Evolutionary conservation across 352 stramenopile species (phyloP).

Genomic region (Globisporangium splendens): DNA sequence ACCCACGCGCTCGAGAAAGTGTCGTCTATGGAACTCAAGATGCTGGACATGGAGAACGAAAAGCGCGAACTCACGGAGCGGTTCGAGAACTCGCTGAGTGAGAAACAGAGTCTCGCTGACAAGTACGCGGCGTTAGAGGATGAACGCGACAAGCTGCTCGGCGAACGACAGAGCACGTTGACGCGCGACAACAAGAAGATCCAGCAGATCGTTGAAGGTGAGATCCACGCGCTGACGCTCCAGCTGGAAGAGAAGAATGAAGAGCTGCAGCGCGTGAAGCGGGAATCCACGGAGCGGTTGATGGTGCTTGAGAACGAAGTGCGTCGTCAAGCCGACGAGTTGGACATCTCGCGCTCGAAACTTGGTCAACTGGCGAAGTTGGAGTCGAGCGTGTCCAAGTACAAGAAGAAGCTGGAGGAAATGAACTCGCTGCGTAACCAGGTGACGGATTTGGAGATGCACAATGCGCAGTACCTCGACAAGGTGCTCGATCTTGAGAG

Average conservation of each 20-base stretch:
- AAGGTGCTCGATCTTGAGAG: slow-evolving; percentile 84
- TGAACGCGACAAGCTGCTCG: slow-evolving; percentile 67
- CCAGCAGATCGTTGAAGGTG: slow-evolving; percentile 80
- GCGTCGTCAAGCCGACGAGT: slow-evolving; percentile 77
- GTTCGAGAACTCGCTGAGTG: slow-evolving; percentile 52
- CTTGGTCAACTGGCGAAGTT: slow-evolving; percentile 75
- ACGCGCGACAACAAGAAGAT: slow-evolving; percentile 87
- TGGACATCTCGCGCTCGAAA: slow-evolving; percentile 87
- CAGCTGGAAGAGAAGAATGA: slow-evolving; percentile 79
- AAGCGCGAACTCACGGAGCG: slow-evolving; percentile 73
- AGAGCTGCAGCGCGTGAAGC: slow-evolving; percentile 66
- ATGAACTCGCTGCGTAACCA: slow-evolving; percentile 77
- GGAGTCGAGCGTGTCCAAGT: slow-evolving; percentile 76
- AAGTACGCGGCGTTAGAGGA: slow-evolving; percentile 51
- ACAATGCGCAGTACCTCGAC: slow-evolving; percentile 80
- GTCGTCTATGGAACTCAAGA: slow-evolving; percentile 64
- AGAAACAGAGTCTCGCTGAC: slow-evolving; percentile 42
- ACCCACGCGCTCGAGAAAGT: slow-evolving; percentile 66
- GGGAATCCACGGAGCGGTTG: slow-evolving; percentile 67
- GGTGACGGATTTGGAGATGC: slow-evolving; percentile 71
- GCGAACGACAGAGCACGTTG: slow-evolving; percentile 69
- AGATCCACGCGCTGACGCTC: slow-evolving; percentile 71
- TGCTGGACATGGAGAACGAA: slow-evolving; percentile 72
- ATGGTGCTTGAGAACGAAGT: slow-evolving; percentile 85
- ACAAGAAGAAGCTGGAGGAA: slow-evolving; percentile 85